phyloP scores from a whole-genome alignment of 1,284 basidiomycete species.

The Stygiomarasmius scandens region DNA sequence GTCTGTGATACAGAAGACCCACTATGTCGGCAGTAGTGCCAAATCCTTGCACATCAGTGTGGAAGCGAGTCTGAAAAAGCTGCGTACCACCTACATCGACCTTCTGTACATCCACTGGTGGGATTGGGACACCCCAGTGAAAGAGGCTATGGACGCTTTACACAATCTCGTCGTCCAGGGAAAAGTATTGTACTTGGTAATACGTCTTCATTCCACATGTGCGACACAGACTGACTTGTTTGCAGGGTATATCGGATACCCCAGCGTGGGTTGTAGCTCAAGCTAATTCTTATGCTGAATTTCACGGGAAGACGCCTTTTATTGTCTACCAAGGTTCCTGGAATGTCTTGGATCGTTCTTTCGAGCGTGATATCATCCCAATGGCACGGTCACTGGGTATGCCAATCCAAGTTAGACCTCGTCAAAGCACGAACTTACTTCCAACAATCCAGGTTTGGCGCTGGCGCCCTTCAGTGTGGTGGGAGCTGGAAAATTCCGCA shows the following conservation, averaged over 20 bases:
- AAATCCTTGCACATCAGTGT: conserved; percentile 20
- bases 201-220: too few relatives aligned
- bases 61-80: conserved; percentile 43
- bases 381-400: conserved; percentile 38
- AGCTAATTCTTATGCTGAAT: conserved; percentile 40
- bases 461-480: conserved; percentile 31
- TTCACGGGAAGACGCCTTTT: conserved; percentile 51
- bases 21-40: too few relatives aligned
- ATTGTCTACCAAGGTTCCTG: conserved; percentile 57
- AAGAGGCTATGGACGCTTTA: conserved; percentile 50
- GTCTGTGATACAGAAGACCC: too few relatives aligned
- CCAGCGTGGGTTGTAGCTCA: conserved; percentile 44
- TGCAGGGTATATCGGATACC: conserved; percentile 37
- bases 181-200: conserved; percentile 19
- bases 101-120: conserved; percentile 27
- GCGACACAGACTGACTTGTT: too few relatives aligned
- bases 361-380: conserved; percentile 57
- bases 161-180: conserved; percentile 46
- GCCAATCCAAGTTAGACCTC: neutral
- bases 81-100: conserved; percentile 49
- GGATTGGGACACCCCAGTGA: conserved; percentile 34
- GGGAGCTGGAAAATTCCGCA: conserved; percentile 36
- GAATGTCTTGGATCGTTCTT: conserved; percentile 47
- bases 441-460: conserved; percentile 26
- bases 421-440: neutral